Base-by-base conservation (phyloP, 2,329 filamentous ascomycete genomes). In the Beauveria rudraprayagi region DNA sequence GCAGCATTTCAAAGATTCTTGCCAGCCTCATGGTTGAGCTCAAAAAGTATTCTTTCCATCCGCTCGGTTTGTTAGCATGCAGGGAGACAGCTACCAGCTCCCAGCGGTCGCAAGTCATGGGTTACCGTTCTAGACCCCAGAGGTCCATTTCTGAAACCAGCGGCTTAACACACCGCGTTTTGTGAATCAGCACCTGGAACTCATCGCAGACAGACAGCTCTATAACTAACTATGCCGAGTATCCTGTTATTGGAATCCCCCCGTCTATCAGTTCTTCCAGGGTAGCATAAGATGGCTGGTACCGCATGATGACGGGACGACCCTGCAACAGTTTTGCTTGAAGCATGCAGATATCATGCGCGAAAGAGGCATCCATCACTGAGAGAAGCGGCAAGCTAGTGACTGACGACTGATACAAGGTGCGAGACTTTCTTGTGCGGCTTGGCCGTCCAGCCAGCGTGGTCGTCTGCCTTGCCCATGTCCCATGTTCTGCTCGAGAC, bases 301-400 rank as follows among this genome's bases (percentile, higher is more conserved):
- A 11, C 30, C 10, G 30, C 30, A 34, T 34, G 30, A 34, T 34
- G 30, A 34, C 30, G 30, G 4, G 10, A 11, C 30, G 10, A 14
- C 14, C 11, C 11, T 10, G 34, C 34, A 37, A 37, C 34, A 37
- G 34, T 6, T 14, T 34, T 37, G 6, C 11, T 5, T 14, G 34
- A 78, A 75, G 54, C 76, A 80, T 63, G 70, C 70, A 5, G 75
- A 80, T 5, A 11, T 34, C 11, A 14, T 34, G 30, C 26, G 16
- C 51, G 19, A 40, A 24, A 19, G 1, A 3, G 37, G 34, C 28
- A 8, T 54, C 34, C 9, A 3, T 44, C 37, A 11, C 26, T 11
- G 26, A 41, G 16, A 44, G 2, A n/a, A 37, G 6, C 19, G 9
- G 14, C 30, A 17, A 8, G 3, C n/a, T 51, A 22, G 8, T 19